A percentile compares a stretch with the other conserved stretches of the same genome.
Evolutionary conservation across 1,139 yeast genomes (phyloP).

Genomic region (Oligophagozyma castellii): DNA sequence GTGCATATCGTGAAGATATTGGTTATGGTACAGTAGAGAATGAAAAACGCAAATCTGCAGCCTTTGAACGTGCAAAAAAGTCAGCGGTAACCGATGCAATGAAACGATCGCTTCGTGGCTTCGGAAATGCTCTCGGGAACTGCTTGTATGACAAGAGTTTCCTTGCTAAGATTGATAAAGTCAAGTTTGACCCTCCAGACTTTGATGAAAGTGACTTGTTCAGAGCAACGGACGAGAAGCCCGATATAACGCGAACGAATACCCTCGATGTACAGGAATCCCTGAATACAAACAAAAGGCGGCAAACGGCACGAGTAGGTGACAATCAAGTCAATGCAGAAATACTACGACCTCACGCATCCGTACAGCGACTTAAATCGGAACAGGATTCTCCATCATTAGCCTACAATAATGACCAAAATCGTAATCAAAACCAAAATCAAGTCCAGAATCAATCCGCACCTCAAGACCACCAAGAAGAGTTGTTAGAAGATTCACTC

Average conservation of each 20-base stretch:
- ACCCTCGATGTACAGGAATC: slow-evolving; percentile 8
- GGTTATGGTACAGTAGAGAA: slow-evolving; percentile 74
- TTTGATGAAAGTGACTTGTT: slow-evolving; percentile 36
- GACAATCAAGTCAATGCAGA: neutral
- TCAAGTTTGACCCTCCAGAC: slow-evolving; percentile 38
- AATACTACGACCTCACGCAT: too few species aligned
- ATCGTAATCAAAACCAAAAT: neutral
- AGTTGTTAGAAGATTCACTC: slow-evolving; percentile 50
- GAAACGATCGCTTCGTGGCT: slow-evolving; percentile 62
- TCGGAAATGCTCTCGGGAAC: slow-evolving; percentile 70
- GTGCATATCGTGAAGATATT: slow-evolving; percentile 66
- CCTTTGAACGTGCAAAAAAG: slow-evolving; percentile 69
- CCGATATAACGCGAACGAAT: slow-evolving; percentile 20
- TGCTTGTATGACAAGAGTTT: slow-evolving; percentile 64
- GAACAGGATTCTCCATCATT: too few species aligned
- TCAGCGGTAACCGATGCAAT: slow-evolving; percentile 75
- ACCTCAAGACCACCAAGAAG: slow-evolving; percentile 15
- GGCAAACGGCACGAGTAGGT: slow-evolving; percentile 7
- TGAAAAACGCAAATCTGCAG: slow-evolving; percentile 54
- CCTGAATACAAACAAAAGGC: slow-evolving; percentile 8
- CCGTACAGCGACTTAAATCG: too few species aligned
- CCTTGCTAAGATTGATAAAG: slow-evolving; percentile 34
- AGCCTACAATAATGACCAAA: neutral
- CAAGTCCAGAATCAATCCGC: neutral
- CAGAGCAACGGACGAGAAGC: slow-evolving; percentile 26